Percentiles rank a stretch among this genome's conserved stretches.
Conservation (phyloP, 2,329 filamentous ascomycete species). For the Stachybotrys elegans region DNA sequence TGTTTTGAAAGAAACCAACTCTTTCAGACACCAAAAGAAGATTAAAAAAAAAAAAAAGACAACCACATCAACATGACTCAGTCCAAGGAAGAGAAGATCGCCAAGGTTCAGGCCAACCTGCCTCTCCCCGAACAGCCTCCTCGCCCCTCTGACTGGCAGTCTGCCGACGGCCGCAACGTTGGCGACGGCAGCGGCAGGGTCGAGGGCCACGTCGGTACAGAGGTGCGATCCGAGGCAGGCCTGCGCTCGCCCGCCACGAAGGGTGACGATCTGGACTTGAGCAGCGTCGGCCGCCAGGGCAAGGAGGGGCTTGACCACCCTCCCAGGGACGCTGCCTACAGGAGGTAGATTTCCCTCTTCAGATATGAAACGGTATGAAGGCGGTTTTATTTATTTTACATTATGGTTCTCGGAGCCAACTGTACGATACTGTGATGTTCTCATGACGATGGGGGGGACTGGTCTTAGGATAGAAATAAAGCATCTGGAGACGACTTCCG, state of each 20-base stretch:
- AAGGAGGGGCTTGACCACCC: constrained; percentile 43
- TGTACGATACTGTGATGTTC: too few relatives aligned
- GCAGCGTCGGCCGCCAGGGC: constrained; percentile 58
- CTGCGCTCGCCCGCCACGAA: constrained; percentile 56
- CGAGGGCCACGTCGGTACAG: constrained; percentile 49
- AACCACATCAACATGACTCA: constrained; percentile 29
- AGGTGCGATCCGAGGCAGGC: constrained; percentile 42
- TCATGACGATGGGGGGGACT: too few relatives aligned
- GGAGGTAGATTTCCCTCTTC: too few relatives aligned
- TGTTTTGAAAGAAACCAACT: too few relatives aligned
- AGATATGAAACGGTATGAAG: constrained; percentile 7
- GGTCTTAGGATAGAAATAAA: too few relatives aligned
- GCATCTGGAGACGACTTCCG: too few relatives aligned
- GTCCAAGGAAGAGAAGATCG: constrained; percentile 61
- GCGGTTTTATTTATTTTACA: not conserved
- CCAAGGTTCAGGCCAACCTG: constrained; percentile 65
- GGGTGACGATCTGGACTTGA: constrained; percentile 49
- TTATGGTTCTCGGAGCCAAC: too few relatives aligned
- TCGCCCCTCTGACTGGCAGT: constrained; percentile 72
- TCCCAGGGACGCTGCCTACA: constrained; percentile 1
- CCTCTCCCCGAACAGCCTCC: constrained; percentile 76
- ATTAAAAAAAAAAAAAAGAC: too few relatives aligned
- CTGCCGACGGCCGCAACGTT: constrained; percentile 61
- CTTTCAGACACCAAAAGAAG: too few relatives aligned
- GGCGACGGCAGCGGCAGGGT: constrained; percentile 61